Percentiles rank a stretch among this genome's conserved stretches.
Evolutionary conservation across 2,329 filamentous ascomycete species (phyloP).

Genomic region (Fusarium chaquense): DNA sequence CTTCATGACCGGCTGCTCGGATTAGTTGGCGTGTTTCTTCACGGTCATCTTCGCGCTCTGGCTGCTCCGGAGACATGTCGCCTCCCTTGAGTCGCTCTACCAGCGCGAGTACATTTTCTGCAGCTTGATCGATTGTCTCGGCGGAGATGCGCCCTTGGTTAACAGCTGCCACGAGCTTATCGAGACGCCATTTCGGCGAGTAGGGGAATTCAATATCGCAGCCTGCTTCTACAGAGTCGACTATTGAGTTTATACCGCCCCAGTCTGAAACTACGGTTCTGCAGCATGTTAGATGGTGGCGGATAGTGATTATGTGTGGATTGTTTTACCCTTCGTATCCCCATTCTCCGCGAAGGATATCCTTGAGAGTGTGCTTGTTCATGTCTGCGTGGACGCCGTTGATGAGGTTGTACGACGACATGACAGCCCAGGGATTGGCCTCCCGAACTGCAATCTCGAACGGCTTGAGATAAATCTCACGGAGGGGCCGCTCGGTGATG

Average conservation of each 20-base stretch:
- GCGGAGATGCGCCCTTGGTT: slow-evolving; percentile 61
- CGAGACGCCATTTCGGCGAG: slow-evolving; percentile 66
- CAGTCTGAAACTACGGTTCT: slow-evolving; percentile 70
- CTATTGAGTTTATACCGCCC: slow-evolving; percentile 68
- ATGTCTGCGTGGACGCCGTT: slow-evolving; percentile 70
- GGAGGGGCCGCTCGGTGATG: slow-evolving; percentile 72
- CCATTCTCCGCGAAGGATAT: slow-evolving; percentile 72
- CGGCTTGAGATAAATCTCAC: slow-evolving; percentile 79
- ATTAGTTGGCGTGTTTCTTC: slow-evolving; percentile 71
- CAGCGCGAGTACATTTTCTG: slow-evolving; percentile 69
- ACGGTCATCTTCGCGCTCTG: slow-evolving; percentile 68
- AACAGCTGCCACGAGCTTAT: slow-evolving; percentile 67
- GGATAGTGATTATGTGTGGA: background rate
- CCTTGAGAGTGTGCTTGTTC: slow-evolving; percentile 66
- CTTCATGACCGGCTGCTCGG: slow-evolving; percentile 70
- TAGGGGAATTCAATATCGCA: slow-evolving; percentile 71
- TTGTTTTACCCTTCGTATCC: slow-evolving; percentile 66
- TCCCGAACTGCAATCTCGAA: slow-evolving; percentile 80
- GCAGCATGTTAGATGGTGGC: slow-evolving; percentile 19
- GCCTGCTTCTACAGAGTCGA: slow-evolving; percentile 66
- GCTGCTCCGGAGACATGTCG: slow-evolving; percentile 67
- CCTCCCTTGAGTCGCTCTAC: slow-evolving; percentile 72
- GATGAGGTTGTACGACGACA: slow-evolving; percentile 76
- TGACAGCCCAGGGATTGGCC: slow-evolving; percentile 76
- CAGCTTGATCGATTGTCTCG: slow-evolving; percentile 67